Base-by-base conservation (phyloP, 768 basidiomycete genomes). In the Mycena venus region DNA sequence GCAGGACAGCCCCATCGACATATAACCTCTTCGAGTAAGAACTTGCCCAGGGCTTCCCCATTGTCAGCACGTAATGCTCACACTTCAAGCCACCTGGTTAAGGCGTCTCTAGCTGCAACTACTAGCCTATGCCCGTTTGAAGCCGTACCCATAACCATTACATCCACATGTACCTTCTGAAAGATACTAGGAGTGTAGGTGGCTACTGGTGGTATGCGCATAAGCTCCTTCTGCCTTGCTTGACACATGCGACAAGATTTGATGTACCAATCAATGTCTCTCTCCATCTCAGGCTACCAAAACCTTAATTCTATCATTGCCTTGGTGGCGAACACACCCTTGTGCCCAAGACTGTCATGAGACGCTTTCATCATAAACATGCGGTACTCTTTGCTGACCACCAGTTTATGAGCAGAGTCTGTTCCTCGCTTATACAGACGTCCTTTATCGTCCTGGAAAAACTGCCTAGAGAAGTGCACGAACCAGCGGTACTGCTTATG, bases 1-100 rank as follows among this genome's bases (percentile, higher is more conserved):
- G 15, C 23, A 0, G 86, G 23, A 21, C 82, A 79, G 3, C 86
- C 87, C 87, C 86, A 88, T 32, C 81, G 36, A 58, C 81, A 83
- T 0, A 84, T 74, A 5, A 85, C 80, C 14, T 86, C 82, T 71
- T 80, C 77, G 11, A 79, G 80, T 0, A 83, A 38, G 78, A 79
- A 84, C 5, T 66, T 59, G 0, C 72, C 80, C 14, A 84, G 73
- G 0, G 75, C 61, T 15, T 59, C 62, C 0, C 72, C 80, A 21
- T 59, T 80, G 29, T 83, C 79, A 2, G 74, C 68, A 62, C 64
- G 70, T 1, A 82, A 23, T 0, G 79, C 66, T 38, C 76, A 59
- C 2, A 70, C 80, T 74, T 84, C 82, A 5, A 71, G 71, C 72
- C 75, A 83, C 15, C 72, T 64, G 0, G 77, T 68, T 0, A 83